Evolutionary conservation across 2,329 filamentous ascomycete genomes (phyloP).

Genomic region (Epichloe sibirici): DNA sequence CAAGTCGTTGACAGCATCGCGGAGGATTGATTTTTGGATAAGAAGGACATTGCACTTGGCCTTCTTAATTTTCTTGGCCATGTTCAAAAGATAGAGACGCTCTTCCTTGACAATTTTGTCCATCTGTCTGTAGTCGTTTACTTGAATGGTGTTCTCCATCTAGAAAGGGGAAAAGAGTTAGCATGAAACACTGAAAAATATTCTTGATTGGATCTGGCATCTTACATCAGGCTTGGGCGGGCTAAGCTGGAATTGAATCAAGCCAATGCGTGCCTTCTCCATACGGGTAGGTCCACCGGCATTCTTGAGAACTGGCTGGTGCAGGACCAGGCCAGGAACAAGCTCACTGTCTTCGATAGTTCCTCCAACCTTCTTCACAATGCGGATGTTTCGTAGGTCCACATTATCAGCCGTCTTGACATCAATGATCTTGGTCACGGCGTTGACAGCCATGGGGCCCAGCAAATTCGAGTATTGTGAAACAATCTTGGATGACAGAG

Average conservation of each 20-base stretch:
- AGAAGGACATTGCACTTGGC: conserved; percentile 97
- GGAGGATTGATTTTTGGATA: conserved; percentile 96
- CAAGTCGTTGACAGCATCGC: conserved; percentile 94
- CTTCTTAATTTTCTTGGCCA: conserved; percentile 99
- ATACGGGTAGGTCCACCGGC: conserved; percentile 82
- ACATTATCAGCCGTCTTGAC: conserved; percentile 93
- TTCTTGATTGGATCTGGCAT: conserved; percentile 7
- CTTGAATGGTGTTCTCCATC: conserved; percentile 99
- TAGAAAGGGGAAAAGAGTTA: conserved; percentile 18
- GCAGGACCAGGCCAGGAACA: conserved; percentile 85
- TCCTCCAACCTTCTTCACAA: conserved; percentile 94
- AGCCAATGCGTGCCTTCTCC: conserved; percentile 92
- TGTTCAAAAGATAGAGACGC: conserved; percentile 91
- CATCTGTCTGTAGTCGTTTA: conserved; percentile 99
- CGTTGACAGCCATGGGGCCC: conserved; percentile 96
- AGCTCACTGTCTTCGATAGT: conserved; percentile 98
- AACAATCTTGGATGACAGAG: conserved; percentile 96
- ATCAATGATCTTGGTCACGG: conserved; percentile 91
- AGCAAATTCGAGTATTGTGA: conserved; percentile 91
- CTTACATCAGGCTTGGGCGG: conserved; percentile 90
- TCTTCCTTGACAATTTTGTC: conserved; percentile 99
- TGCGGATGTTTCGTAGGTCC: conserved; percentile 89
- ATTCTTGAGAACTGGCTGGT: conserved; percentile 86
- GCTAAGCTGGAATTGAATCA: conserved; percentile 98
- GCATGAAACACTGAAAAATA: background rate